phyloP scores from a whole-genome alignment of 306 rosid species.

The Clitoria ternatea region DNA sequence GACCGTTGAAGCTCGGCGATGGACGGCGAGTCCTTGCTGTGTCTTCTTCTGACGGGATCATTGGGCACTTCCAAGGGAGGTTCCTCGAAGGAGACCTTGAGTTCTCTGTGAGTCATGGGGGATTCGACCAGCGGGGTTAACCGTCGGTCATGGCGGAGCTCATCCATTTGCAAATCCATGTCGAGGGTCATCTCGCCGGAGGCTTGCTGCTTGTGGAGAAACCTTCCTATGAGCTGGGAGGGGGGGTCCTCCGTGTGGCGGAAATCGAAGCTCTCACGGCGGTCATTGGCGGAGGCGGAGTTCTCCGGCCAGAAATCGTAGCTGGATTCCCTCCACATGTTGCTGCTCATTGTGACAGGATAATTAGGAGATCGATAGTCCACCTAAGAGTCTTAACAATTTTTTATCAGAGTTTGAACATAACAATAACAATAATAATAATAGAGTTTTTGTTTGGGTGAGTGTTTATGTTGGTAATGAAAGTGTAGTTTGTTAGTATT shows the following conservation, averaged over 20 bases:
- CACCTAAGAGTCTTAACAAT: no score
- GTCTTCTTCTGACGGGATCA: slow-evolving; percentile 49
- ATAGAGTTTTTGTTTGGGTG: no score
- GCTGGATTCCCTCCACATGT: slow-evolving; percentile 59
- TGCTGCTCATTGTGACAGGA: no score
- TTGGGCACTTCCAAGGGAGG: background rate
- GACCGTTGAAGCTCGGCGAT: slow-evolving; percentile 18
- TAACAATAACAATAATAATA: no score
- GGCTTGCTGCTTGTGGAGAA: slow-evolving; percentile 66
- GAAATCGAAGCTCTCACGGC: slow-evolving; percentile 42
- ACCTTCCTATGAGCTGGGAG: slow-evolving; percentile 63
- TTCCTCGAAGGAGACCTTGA: slow-evolving; percentile 60
- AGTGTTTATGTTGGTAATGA: no score
- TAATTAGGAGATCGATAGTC: no score
- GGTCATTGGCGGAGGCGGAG: background rate
- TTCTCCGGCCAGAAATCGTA: slow-evolving; percentile 42
- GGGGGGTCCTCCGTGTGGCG: slow-evolving; percentile 60
- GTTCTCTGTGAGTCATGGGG: slow-evolving; percentile 38
- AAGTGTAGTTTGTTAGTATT: no score
- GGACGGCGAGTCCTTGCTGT: slow-evolving; percentile 34
- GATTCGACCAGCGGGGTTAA: slow-evolving; percentile 64
- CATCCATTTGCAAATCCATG: slow-evolving; percentile 96
- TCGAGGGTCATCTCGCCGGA: slow-evolving; percentile 72
- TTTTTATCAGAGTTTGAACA: no score
- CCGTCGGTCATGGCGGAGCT: no score